phyloP scores from a whole-genome alignment of 768 basidiomycete genomes.

The Mycena filopes region DNA sequence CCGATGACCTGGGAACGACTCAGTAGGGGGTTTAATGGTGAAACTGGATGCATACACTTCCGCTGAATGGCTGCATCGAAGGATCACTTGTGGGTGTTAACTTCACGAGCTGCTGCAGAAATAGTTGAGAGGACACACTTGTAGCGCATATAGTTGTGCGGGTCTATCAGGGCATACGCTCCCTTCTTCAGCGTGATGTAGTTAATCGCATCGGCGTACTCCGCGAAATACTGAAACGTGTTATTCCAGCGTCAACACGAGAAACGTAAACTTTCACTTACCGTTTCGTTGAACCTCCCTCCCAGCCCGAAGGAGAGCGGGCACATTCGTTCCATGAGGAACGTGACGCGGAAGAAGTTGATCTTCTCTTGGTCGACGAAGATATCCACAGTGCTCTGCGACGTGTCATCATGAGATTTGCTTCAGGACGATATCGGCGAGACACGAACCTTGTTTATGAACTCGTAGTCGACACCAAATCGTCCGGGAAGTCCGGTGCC shows the following conservation, averaged over 20 bases:
- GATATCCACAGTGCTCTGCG: constrained; percentile 55
- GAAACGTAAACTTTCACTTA: constrained; percentile 21
- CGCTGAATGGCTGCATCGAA: constrained; percentile 54
- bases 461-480: constrained; percentile 55
- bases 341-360: constrained; percentile 61
- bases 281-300: constrained; percentile 57
- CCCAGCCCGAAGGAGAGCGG: constrained; percentile 53
- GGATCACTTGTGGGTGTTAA: constrained; percentile 46
- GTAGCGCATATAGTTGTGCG: constrained; percentile 62
- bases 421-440: background rate
- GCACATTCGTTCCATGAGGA: constrained; percentile 59
- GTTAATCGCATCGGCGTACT: constrained; percentile 55
- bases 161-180: constrained; percentile 56
- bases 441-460: constrained; percentile 56
- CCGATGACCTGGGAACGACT: constrained; percentile 51
- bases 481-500: constrained; percentile 57
- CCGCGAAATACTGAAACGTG: constrained; percentile 49
- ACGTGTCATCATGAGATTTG: background rate
- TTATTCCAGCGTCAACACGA: background rate
- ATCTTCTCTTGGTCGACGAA: constrained; percentile 60
- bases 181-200: constrained; percentile 54
- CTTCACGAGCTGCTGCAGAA: background rate
- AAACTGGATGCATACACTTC: constrained; percentile 46
- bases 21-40: background rate
- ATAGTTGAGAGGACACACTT: constrained; percentile 43